These are phyloP conservation scores for Ochetophila trinervis DNA, from an alignment of 306 rosid species.

Conservation along the genomic window DNA sequence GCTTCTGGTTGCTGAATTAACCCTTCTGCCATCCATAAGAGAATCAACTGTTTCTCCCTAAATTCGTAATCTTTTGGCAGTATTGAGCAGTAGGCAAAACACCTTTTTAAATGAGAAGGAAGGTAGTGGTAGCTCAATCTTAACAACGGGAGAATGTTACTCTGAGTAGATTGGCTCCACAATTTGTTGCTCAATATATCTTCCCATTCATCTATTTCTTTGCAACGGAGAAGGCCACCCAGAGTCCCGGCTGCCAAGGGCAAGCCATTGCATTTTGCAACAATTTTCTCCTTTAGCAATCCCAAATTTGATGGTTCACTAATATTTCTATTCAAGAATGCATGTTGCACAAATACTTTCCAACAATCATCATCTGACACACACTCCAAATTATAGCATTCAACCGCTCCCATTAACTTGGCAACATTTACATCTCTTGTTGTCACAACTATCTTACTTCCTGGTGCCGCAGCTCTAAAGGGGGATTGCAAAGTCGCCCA, in stretches of 20 bases:
- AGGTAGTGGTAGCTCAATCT: conserved; percentile 28
- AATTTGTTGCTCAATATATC: conserved; percentile 11
- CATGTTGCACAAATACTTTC: conserved; percentile 17
- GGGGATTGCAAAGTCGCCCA: conserved; percentile 5
- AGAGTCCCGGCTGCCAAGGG: conserved; percentile 26
- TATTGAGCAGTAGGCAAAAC: conserved; percentile 20
- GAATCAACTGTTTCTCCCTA: background rate
- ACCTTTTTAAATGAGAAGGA: conserved; percentile 20
- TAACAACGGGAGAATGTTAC: conserved; percentile 17
- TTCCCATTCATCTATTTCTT: conserved; percentile 4
- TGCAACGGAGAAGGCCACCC: conserved; percentile 17
- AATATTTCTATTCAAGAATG: background rate
- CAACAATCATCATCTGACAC: conserved; percentile 9
- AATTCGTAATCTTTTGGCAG: conserved; percentile 19
- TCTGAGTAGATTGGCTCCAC: conserved; percentile 1
- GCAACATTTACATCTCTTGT: conserved; percentile 14
- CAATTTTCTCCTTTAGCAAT: background rate
- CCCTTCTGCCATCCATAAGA: conserved; percentile 33
- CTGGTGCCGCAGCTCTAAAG: background rate
- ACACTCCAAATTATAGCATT: background rate
- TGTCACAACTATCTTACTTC: conserved; percentile 27
- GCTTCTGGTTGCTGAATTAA: background rate
- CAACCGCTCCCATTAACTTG: background rate
- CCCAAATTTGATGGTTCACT: background rate
- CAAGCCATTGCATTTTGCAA: conserved; percentile 24